Evolutionary conservation across 371 early-diverging fungal species (phyloP), one percentile per base, ranked within the genome.

Genomic region (Scutellospora calospora): DNA sequence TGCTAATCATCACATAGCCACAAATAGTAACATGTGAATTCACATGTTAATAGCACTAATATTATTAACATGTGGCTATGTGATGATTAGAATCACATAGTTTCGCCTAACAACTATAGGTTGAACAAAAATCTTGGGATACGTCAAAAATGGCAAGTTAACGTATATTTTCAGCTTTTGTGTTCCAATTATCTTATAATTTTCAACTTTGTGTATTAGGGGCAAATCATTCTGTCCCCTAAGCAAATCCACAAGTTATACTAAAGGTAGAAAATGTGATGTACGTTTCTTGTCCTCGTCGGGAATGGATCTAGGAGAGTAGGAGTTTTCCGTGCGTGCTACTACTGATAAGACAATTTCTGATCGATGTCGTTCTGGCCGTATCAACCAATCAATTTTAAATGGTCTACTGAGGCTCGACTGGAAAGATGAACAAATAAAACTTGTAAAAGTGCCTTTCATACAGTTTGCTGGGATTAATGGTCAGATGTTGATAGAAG

Each of bases 221-320:
- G 69, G 79, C 0, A 54, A 79, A 49, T 79, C 79, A 8, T 80
- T 80, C 31, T 80, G 80, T 35, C 73, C 72, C 14, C 14, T 49
- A 59, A 80, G 72, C 31, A 51, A 33, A 72, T 62, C 49, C 9
- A 20, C 59, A 27, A 72, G 20, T 35, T 73, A 72, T 5, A 35
- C 11, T n/a, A 80, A 80, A 22, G 45, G 73, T 62, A n/a, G 72
- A 20, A 66, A 59, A 59, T 80, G 72, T 57, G 60, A 80, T 38
- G 73, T 72, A 5, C 38, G 60, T 20, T 80, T 72, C 22, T 57
- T 80, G 22, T n/a, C 41, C n/a, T 33, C 71, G 20, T 18, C 72
- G 12, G 72, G 72, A 33, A 80, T 73, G 45, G 73, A 80, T 73
- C 54, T 80, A 11, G 80, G 72, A 22, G 73, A 80, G 60, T 80